phyloP scores from a whole-genome alignment of 2,329 filamentous ascomycete genomes.

The Berkeleyomyces rouxiae region DNA sequence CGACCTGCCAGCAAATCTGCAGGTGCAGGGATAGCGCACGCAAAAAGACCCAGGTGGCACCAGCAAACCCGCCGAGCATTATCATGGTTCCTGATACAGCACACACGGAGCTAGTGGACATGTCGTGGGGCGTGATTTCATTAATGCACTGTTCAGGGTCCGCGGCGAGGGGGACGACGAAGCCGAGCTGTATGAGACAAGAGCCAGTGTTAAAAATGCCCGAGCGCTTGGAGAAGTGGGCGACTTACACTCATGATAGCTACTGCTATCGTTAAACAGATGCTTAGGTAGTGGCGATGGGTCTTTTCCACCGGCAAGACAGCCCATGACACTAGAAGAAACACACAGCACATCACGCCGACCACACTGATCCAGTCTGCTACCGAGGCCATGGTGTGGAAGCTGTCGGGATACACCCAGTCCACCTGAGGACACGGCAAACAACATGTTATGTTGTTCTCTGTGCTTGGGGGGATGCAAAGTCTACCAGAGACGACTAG shows the following conservation, averaged over 20 bases:
- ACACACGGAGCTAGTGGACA: constrained; percentile 66
- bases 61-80: constrained; percentile 69
- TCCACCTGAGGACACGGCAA: constrained; percentile 77
- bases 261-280: constrained; percentile 64
- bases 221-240: not conserved
- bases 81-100: constrained; percentile 78
- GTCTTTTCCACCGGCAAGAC: constrained; percentile 77
- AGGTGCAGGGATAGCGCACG: constrained; percentile 83
- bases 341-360: constrained; percentile 53
- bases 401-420: constrained; percentile 51
- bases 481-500: constrained; percentile 40
- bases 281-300: constrained; percentile 79
- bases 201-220: not conserved
- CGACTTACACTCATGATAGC: constrained; percentile 59
- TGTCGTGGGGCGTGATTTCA: constrained; percentile 81
- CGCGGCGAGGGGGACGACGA: constrained; percentile 71
- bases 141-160: constrained; percentile 73
- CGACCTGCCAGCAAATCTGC: constrained; percentile 93
- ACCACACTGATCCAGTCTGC: constrained; percentile 75
- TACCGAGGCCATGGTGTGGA: constrained; percentile 40
- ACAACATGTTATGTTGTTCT: constrained; percentile 48
- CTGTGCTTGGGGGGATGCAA: constrained; percentile 30
- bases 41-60: constrained; percentile 80
- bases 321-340: constrained; percentile 65
- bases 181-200: constrained; percentile 47